Percentiles rank a stretch among this genome's conserved stretches.
phyloP scores from a whole-genome alignment of 352 stramenopile genomes.

The Peronospora destructor region DNA sequence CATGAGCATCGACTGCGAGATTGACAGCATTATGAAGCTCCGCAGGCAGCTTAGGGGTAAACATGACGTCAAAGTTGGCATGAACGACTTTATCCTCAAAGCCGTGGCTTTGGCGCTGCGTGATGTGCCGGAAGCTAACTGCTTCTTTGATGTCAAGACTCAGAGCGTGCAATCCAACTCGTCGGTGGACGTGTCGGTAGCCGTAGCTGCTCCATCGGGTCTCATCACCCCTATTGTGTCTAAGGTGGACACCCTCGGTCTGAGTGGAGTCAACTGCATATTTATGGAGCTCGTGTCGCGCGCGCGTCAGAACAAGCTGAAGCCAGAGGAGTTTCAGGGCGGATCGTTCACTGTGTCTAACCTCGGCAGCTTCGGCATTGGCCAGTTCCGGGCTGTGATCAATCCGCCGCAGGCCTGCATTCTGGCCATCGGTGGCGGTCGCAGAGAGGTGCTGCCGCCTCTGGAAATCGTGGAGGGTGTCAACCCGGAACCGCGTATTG shows the following conservation, averaged over 20 bases:
- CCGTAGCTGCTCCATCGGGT: constrained; percentile 94
- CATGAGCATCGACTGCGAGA: constrained; percentile 92
- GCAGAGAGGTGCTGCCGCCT: constrained; percentile 77
- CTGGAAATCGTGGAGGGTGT: constrained; percentile 34
- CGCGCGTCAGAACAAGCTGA: constrained; percentile 93
- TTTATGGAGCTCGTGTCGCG: constrained; percentile 96
- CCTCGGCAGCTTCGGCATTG: constrained; percentile 96
- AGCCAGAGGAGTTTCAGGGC: constrained; percentile 98
- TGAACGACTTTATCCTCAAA: constrained; percentile 99
- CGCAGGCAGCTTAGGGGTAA: constrained; percentile 90
- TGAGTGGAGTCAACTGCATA: constrained; percentile 92
- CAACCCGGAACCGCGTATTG: constrained; percentile 81
- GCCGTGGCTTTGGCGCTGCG: constrained; percentile 93
- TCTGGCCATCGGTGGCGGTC: constrained; percentile 93
- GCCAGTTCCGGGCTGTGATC: constrained; percentile 97
- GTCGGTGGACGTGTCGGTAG: constrained; percentile 95
- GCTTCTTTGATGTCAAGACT: constrained; percentile 58
- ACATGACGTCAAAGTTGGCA: constrained; percentile 94
- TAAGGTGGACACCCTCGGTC: constrained; percentile 88
- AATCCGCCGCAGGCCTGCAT: constrained; percentile 98
- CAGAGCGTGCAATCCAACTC: constrained; percentile 76
- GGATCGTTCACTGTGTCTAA: constrained; percentile 99
- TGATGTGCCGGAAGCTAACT: constrained; percentile 93
- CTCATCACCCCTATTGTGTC: constrained; percentile 98
- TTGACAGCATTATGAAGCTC: constrained; percentile 87